These are phyloP conservation scores for Cornus controversa DNA, from an alignment of 148 eudicot species.

Conservation along the genomic window DNA sequence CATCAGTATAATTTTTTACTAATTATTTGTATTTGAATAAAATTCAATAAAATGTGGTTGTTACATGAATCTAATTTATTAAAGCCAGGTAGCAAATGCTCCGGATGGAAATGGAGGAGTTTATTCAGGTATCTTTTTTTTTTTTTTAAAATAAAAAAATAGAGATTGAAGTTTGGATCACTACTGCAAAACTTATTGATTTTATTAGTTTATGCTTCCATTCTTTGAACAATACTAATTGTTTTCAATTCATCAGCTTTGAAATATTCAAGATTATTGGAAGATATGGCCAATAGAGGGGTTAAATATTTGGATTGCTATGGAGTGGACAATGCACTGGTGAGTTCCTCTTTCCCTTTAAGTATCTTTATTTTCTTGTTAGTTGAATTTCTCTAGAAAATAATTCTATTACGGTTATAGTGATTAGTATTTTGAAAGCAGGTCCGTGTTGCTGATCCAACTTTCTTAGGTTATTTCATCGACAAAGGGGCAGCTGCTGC, in stretches of 20 bases:
- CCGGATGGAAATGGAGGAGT: conserved; percentile 99
- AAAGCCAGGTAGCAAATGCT: conserved; percentile 83
- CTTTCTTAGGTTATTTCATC: conserved; percentile 93
- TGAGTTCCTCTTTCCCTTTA: conserved; percentile 30
- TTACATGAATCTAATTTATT: conserved; percentile 14
- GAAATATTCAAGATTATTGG: conserved; percentile 79
- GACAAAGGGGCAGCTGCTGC: conserved; percentile 83
- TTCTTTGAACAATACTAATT: conserved; percentile 1
- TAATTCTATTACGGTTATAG: conserved; percentile 15
- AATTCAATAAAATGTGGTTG: neutral
- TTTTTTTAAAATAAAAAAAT: no score
- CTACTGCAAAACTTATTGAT: neutral
- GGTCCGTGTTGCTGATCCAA: conserved; percentile 99
- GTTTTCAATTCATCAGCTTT: conserved; percentile 46
- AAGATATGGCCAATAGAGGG: conserved; percentile 91
- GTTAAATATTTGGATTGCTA: conserved; percentile 92
- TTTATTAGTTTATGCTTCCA: neutral
- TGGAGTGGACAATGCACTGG: conserved; percentile 96
- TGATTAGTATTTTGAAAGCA: conserved; percentile 29
- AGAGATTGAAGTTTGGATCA: neutral
- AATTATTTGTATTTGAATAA: neutral
- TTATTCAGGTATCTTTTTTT: conserved; percentile 55
- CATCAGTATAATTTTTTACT: neutral
- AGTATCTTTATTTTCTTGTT: neutral
- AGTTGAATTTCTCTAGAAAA: neutral